A percentile compares a stretch with the other conserved stretches of the same genome.
phyloP scores from a whole-genome alignment of 192 early-diverging fungal genomes.

The Coemansia sp. region DNA sequence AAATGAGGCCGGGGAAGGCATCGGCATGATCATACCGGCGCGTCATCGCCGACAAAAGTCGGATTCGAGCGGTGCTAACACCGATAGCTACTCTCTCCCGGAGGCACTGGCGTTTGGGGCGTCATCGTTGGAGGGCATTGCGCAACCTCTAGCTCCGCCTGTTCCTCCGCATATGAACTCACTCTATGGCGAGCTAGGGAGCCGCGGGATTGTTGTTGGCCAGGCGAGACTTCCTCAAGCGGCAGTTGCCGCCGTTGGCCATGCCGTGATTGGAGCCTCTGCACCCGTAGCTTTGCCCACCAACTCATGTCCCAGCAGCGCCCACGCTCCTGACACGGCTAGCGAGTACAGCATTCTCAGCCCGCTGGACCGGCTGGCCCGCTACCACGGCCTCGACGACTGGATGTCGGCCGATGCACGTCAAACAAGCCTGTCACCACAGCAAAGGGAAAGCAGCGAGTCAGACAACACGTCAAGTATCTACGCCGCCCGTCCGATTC shows the following conservation, averaged over 20 bases:
- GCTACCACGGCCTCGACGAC: constrained; percentile 20
- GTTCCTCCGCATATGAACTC: constrained; percentile 24
- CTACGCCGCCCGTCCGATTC: constrained; percentile 21
- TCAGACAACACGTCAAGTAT: constrained; percentile 22
- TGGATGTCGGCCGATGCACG: constrained; percentile 8
- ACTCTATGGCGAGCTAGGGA: constrained; percentile 27
- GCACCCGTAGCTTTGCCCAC: background rate
- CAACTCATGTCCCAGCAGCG: too few species aligned
- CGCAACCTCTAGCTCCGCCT: constrained; percentile 24
- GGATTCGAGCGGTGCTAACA: constrained; percentile 18
- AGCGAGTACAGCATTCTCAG: constrained; percentile 15
- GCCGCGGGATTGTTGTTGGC: constrained; percentile 24
- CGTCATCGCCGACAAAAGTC: background rate
- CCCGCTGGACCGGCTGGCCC: constrained; percentile 27
- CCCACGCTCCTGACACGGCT: too few species aligned
- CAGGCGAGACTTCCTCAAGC: constrained; percentile 3
- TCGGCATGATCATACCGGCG: background rate
- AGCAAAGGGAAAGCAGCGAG: background rate
- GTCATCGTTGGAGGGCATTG: constrained; percentile 1
- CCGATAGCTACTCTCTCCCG: background rate
- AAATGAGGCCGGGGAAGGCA: background rate
- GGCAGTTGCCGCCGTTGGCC: background rate
- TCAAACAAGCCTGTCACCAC: too few species aligned
- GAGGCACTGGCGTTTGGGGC: background rate
- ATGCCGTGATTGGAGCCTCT: background rate